These are phyloP conservation scores for Ophiognomonia clavigignenti-juglandacearum DNA, from an alignment of 2,329 filamentous ascomycete genomes.

Conservation along the genomic window DNA sequence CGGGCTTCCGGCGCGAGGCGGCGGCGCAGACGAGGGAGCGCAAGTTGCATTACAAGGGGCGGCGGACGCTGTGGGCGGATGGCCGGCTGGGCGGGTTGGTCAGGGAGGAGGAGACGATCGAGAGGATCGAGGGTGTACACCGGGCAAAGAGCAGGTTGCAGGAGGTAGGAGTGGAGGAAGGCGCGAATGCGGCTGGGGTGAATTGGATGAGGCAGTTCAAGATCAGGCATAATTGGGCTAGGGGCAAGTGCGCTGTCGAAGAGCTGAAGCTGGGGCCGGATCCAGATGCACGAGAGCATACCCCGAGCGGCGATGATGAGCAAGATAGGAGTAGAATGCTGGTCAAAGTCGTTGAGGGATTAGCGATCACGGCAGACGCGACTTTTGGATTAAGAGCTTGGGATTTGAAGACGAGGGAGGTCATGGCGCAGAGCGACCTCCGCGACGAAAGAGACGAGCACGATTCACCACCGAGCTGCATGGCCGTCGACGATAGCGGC, in stretches of 20 bases:
- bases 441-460: constrained; percentile 9
- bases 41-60: constrained; percentile 41
- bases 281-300: neutral
- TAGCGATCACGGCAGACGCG: constrained; percentile 72
- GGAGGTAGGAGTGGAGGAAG: neutral
- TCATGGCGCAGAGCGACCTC: constrained; percentile 49
- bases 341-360: constrained; percentile 70
- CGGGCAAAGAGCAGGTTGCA: constrained; percentile 46
- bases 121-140: constrained; percentile 21
- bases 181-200: constrained; percentile 35
- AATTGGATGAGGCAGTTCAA: constrained; percentile 91
- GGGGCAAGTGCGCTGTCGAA: constrained; percentile 72
- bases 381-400: constrained; percentile 70
- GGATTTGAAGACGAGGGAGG: constrained; percentile 60
- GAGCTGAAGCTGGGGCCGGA: constrained; percentile 53
- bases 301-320: constrained; percentile 12
- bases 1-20: constrained; percentile 47
- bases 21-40: constrained; percentile 23
- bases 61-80: constrained; percentile 40
- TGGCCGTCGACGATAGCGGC: constrained; percentile 58
- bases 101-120: constrained; percentile 2
- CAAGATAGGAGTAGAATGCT: constrained; percentile 51
- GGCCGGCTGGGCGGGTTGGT: constrained; percentile 38
- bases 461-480: constrained; percentile 49
- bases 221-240: constrained; percentile 85